Base-by-base conservation (phyloP, 2,329 filamentous ascomycete genomes). In the Rhynchosporium agropyri region DNA sequence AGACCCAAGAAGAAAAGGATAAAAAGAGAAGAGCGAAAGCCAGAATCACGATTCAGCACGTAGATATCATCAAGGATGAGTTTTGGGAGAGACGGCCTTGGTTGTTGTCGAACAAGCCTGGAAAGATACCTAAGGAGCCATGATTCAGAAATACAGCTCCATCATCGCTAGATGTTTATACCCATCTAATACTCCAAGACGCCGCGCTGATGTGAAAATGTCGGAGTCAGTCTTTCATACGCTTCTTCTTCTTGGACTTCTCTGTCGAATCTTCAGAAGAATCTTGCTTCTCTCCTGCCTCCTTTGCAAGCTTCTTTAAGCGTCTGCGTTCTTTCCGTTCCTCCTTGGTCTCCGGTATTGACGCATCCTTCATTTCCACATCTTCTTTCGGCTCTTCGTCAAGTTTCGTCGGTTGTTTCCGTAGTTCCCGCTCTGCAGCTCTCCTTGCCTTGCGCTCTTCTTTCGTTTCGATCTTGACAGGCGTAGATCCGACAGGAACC, bases 21-120 rank as follows among this genome's bases (percentile, higher is more conserved):
- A 88, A 83, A 74, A 98, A 97, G 79, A 83, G 86, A 66, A 84
- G 89, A 60, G 83, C 84, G 63, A 97, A 97, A 76, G 93, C 92
- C 0, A 83, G 83, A 58, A 87, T 99, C 51, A 84, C 91, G 42
- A 82, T 96, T 43, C 88, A 93, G 73, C 92, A 98, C 79, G 78
- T 95, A 64, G 95, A 99, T 77, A 90, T 99, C 71, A 98, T 99
- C 77, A 92, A 90, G 71, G 91, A 98, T 76, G 90, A 91, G 3
- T 99, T 99, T 74, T 99, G 95, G 95, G 83, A 91, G 67, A 83
- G 83, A 71, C 83, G 93, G 73, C 92, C 93, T 1, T 98, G 93
- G 91, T 81, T 95, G 62, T 74, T 93, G 59, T 90, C 88, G 1
- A 89, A 89, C 67, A 89, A 86, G 75, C 88, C 89, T 4, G 89